Evolutionary conservation across 1,284 basidiomycete species (phyloP), one percentile per base, ranked within the genome.

Genomic region (Moniliophthora roreri): DNA sequence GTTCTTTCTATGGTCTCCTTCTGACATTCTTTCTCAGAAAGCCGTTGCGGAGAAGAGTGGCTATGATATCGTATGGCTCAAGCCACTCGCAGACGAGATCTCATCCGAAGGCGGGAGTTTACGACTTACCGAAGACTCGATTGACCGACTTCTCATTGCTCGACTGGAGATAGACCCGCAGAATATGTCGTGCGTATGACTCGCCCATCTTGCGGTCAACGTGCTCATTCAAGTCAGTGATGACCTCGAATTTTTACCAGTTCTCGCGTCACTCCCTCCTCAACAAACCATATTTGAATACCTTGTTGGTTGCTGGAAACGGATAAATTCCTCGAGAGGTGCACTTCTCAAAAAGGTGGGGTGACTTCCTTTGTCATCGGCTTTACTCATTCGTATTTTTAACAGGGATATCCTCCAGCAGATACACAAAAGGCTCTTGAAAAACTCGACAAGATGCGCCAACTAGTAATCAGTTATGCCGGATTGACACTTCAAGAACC

Each of bases 401-500:
- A 36, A 45, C 54, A 88, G 89, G 80, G 76, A 32, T 86, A 85
- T 63, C 70, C 79, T 8, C 80, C 85, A 36, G 70, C 78, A 2
- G 87, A 92, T 45, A 76, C 80, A 9, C 79, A 84, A 53, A 72
- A 74, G 58, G 91, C 91, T 36, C 71, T 82, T 5, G 69, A 67
- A 24, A 70, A 84, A 2, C 76, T 93, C 9, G 87, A 93, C 42
- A 91, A 87, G 63, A 69, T 92, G 24, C 85, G 87, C 38, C 81
- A 88, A 50, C 77, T 98, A 15, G 70, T 99, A 51, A 84, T 98
- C 56, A 94, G 91, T 50, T 99, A 99, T 69, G 82, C 88, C 11
- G 95, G 95, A 7, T 79, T 98, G 54, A 89, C 85, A 13, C 74
- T 99, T 8, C 93, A 96, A 69, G 94, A 95, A 57, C 92, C 95